Base-by-base conservation (phyloP, 208 protist genomes). In the Endotrypanum monterogeii region DNA sequence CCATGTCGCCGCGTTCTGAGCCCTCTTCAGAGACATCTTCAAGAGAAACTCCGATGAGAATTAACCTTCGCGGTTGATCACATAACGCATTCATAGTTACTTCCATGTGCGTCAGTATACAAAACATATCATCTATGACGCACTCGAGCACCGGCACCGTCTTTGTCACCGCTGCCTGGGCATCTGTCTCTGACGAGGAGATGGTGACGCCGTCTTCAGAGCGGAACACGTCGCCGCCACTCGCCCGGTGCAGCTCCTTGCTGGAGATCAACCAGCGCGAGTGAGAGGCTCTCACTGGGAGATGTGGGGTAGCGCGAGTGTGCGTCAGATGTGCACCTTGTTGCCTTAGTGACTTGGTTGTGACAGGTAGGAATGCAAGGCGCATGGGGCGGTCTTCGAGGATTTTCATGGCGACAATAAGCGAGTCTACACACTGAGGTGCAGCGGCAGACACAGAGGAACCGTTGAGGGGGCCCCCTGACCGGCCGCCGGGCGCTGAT, bases 71-170 rank as follows among this genome's bases (percentile, higher is more conserved):
- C 25, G 65, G 48, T 35, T 52, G 55, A n/a, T 75, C 16, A 4
- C 75, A 76, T 1, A 55, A 58, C 23, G 46, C 3, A n/a, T 68
- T 63, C n/a, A 80, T 71, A 1, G 76, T 80, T n/a, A 80, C 55
- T 32, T 80, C 76, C 1, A 80, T 71, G 56, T 56, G 65, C 18
- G 80, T 86, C 58, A 91, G 35, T 30, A 94, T 83, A 66, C 84
- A 91, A 32, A 92, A 67, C n/a, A 89, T 82, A 58, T 87, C 78
- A 44, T 87, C 71, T 18, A 94, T 73, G 18, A 91, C 65, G 41
- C 86, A 92, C 79, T 94, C 89, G 66, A 91, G 58, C 56, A 94
- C 86, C 1, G 89, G 87, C 37, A 91, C 41, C 25, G 41, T 73
- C 68, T 50, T 63, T 20, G 55, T 35, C 50, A 20, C 11, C 12